Evolutionary conservation across 441 rosid species (phyloP).

Genomic region (Hura crepitans): DNA sequence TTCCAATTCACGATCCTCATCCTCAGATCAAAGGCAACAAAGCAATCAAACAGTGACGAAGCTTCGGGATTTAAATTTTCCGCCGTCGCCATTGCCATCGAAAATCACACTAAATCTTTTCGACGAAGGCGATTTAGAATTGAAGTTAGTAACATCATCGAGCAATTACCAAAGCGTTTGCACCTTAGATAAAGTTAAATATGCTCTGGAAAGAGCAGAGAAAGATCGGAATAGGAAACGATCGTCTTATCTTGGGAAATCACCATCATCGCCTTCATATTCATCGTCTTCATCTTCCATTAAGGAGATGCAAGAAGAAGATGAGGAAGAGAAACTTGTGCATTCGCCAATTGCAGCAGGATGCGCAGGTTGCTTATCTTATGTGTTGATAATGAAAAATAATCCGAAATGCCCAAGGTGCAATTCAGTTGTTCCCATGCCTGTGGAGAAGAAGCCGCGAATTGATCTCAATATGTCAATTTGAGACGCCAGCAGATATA

Average conservation of each 20-base stretch:
- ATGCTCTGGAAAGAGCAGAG: constrained; percentile 61
- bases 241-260: constrained; percentile 27
- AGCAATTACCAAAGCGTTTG: constrained; percentile 64
- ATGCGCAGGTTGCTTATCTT: constrained; percentile 72
- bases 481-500: constrained; percentile 24
- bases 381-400: constrained; percentile 54
- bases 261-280: constrained; percentile 40
- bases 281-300: constrained; percentile 38
- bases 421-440: constrained; percentile 53
- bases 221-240: constrained; percentile 45
- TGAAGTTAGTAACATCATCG: constrained; percentile 44
- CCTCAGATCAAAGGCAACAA: constrained; percentile 31
- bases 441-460: constrained; percentile 54
- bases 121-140: constrained; percentile 49
- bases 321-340: constrained; percentile 23
- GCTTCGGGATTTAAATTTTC: constrained; percentile 70
- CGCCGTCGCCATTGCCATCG: constrained; percentile 36
- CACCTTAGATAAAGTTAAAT: constrained; percentile 78
- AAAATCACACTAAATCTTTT: constrained; percentile 50
- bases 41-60: constrained; percentile 36
- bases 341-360: constrained; percentile 53
- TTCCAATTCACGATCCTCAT: constrained; percentile 34
- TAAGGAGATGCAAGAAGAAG: constrained; percentile 33
- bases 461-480: constrained; percentile 80
- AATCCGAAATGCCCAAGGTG: constrained; percentile 81